phyloP scores from a whole-genome alignment of 1,139 yeast species.

The Protomyces gravidus region DNA sequence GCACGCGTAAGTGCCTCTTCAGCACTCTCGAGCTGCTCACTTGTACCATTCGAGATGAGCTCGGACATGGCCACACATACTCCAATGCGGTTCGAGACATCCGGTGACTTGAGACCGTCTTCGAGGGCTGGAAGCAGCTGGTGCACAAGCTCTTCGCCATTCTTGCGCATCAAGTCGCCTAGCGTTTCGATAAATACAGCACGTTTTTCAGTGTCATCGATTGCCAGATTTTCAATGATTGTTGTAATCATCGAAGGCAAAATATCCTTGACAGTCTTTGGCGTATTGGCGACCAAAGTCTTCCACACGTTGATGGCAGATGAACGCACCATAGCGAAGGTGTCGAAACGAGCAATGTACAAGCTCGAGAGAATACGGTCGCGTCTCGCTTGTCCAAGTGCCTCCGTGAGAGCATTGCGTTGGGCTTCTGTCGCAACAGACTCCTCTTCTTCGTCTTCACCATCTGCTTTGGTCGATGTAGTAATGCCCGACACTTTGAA shows the following conservation, averaged over 20 bases:
- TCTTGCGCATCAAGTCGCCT: conserved; percentile 93
- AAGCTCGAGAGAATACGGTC: conserved; percentile 77
- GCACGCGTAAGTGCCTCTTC: conserved; percentile 68
- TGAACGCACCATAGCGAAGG: conserved; percentile 77
- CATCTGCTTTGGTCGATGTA: conserved; percentile 35
- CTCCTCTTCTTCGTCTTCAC: conserved; percentile 43
- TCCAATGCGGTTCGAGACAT: conserved; percentile 86
- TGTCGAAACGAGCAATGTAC: conserved; percentile 90
- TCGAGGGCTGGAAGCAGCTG: conserved; percentile 82
- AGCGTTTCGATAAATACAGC: conserved; percentile 88
- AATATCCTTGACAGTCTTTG: conserved; percentile 90
- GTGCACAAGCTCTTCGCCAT: conserved; percentile 81
- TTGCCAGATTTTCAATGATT: conserved; percentile 77
- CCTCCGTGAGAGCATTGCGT: conserved; percentile 53
- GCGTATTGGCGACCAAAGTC: conserved; percentile 91
- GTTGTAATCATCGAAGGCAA: conserved; percentile 76
- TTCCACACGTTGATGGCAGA: conserved; percentile 98
- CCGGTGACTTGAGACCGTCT: conserved; percentile 57
- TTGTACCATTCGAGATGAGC: conserved; percentile 68
- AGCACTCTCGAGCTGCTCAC: conserved; percentile 59
- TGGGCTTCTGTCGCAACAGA: conserved; percentile 59
- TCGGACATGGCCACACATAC: conserved; percentile 90
- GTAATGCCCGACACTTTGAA: conserved; percentile 88
- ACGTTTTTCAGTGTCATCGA: conserved; percentile 71
- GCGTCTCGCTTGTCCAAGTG: conserved; percentile 82